Base-by-base conservation (phyloP, 805 yeast species). In the Hanseniaspora lindneri region DNA sequence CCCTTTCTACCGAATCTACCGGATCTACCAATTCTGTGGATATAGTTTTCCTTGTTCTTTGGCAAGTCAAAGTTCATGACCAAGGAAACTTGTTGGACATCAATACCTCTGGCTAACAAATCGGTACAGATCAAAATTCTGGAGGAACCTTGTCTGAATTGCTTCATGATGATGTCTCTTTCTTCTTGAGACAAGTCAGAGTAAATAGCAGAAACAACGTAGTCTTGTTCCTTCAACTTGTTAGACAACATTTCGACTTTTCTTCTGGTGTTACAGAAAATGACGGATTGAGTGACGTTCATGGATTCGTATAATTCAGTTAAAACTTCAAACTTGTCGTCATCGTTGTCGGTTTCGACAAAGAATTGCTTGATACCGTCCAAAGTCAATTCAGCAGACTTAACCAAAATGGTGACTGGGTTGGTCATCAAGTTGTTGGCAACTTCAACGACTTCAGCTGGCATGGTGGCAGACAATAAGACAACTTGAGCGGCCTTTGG, bases 1-100 rank as follows among this genome's bases (percentile, higher is more conserved):
- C 95, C 98, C 73, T 88, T 89, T 69, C 98, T 80, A 58, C 98
- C 98, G 72, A 89, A 89, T 65, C 98, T 80, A 55, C 97, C 98
- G 57, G 95, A 87, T 68, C 98, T 81, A 66, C 98, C 98, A 57
- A 89, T 89, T 69, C 98, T 78, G 73, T 89, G 98, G 62, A 89
- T 80, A 67, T 89, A 89, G 75, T 89, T 89, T 68, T 89, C 97
- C 64, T 81, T 79, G 74, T 92, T 87, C 55, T 76, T 66, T 50
- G 98, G 97, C 65, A 89, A 71, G 67, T 89, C 98, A 70, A 84
- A 89, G 75, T 89, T 89, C 61, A 89, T 85, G 52, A 89, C 98
- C 56, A 89, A 70, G 11, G 96, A 88, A 42, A 89, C 96, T 65
- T 89, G 97, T 72, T 89, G 98, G 53, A 89, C 97, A 68, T 89